phyloP scores from a whole-genome alignment of 176 grass and related monocot species.

The Bonia amplexicaulis region DNA sequence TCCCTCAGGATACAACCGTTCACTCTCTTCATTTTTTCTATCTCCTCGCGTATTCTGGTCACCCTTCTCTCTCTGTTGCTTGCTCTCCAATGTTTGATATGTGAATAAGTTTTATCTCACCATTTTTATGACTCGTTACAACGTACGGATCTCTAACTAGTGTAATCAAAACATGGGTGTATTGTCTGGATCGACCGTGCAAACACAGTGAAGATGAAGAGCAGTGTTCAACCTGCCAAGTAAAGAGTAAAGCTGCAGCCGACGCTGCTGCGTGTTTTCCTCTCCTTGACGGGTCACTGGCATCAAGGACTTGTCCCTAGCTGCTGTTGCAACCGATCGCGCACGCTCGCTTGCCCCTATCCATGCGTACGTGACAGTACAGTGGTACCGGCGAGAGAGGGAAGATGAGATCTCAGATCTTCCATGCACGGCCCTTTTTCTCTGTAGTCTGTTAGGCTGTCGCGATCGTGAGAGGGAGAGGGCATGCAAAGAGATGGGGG shows the following conservation, averaged over 20 bases:
- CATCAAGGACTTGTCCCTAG: not conserved
- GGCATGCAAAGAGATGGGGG: conserved; percentile 9
- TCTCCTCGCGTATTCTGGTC: too few species aligned
- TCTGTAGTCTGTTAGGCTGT: conserved; percentile 18
- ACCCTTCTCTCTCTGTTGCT: too few species aligned
- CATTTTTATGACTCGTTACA: too few species aligned
- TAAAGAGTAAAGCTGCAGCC: not conserved
- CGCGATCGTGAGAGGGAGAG: conserved; percentile 26
- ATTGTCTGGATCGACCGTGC: not conserved
- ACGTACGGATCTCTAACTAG: too few species aligned
- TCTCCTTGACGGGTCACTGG: not conserved
- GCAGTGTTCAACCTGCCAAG: not conserved
- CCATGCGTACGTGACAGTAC: conserved; percentile 6
- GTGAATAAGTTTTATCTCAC: too few species aligned
- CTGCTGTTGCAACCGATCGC: not conserved
- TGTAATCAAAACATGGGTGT: not conserved
- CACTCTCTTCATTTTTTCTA: too few species aligned
- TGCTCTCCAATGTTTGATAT: too few species aligned
- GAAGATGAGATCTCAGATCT: not conserved
- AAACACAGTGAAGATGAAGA: not conserved
- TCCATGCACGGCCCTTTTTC: not conserved
- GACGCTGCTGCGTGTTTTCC: not conserved
- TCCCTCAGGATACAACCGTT: too few species aligned
- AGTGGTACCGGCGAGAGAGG: not conserved
- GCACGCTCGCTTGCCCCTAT: not conserved